Percentiles rank a stretch among this genome's conserved stretches.
Evolutionary conservation across 2,329 filamentous ascomycete genomes (phyloP).

Genomic region (Fragosphaeria purpurea): DNA sequence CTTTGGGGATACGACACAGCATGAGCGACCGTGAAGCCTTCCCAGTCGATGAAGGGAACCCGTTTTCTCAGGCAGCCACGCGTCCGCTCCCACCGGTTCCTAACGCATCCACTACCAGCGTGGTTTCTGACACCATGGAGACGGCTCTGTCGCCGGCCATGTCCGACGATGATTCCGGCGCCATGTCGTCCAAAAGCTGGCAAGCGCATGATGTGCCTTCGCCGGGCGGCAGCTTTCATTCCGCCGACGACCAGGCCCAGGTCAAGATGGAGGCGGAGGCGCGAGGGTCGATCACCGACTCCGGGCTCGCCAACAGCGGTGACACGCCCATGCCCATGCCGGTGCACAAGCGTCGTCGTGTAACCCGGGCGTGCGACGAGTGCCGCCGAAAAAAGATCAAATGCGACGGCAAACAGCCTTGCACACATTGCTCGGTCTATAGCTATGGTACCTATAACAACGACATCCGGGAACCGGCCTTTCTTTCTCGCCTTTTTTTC

Average conservation of each 20-base stretch:
- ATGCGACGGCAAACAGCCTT: constrained; percentile 77
- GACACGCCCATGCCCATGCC: constrained; percentile 35
- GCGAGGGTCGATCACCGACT: constrained; percentile 1
- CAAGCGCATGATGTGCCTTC: constrained; percentile 6
- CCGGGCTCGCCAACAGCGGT: neutral
- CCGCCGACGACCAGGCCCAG: constrained; percentile 2
- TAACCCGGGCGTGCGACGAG: constrained; percentile 73
- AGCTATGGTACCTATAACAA: constrained; percentile 58
- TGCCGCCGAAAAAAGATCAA: constrained; percentile 82
- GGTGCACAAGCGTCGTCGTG: constrained; percentile 65
- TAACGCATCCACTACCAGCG: neutral
- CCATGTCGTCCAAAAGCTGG: constrained; percentile 9
- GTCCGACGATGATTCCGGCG: constrained; percentile 10
- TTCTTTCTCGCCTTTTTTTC: too few species aligned
- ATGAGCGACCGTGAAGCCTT: too few species aligned
- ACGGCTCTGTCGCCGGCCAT: constrained; percentile 3
- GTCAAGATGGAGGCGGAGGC: constrained; percentile 5
- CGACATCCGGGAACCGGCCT: too few species aligned
- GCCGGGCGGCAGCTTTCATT: constrained; percentile 3
- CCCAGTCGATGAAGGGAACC: neutral
- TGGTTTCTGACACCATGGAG: constrained; percentile 5
- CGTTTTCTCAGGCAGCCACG: neutral
- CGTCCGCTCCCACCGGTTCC: neutral
- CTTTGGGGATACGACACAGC: too few species aligned
- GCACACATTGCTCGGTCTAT: constrained; percentile 95